Base-by-base conservation (phyloP, 139 green algal species). In the Chlorella sp. region DNA sequence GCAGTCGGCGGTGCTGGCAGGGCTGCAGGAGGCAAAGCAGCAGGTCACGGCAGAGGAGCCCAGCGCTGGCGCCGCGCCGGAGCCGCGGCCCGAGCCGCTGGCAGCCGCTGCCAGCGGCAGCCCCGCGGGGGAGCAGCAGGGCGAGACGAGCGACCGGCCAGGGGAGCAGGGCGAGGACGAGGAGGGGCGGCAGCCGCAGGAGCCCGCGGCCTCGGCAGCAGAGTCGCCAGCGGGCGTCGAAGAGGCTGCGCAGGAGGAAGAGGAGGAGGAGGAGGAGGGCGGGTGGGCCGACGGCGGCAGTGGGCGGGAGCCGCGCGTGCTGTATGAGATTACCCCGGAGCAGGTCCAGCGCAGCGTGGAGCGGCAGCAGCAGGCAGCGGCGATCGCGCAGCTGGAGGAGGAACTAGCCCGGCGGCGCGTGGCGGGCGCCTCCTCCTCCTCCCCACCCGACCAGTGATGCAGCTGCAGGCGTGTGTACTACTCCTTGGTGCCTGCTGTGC, bases 301-400 rank as follows among this genome's bases (percentile, higher is more conserved):
- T n/a, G 27, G 33, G 64, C 65, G 40, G 63, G 45, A 51, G 70
- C 70, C 41, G 19, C 58, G 46, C 33, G 36, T 71, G 29, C 41
- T 79, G 60, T 83, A 79, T 83, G 77, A 78, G 50, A 83, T 83
- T 8, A 53, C 43, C 15, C 61, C 53, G 8, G 71, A 79, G 35
- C 64, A 83, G 42, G 79, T 83, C 53, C 61, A 79, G 41, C 59
- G 53, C 50, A 77, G 77, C 59, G 58, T n/a, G 36, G 23, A 71
- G 43, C 25, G 58, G 36, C 69, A 53, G 5, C 27, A 67, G 69
- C 11, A 64, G 55, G 41, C 62, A 50, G 74, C 38, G 40, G 33
- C 36, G 55, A n/a, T 27, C 27, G 23, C 43, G 25, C 63, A 51
- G 72, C 46, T 60, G 48, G 46, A 59, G 50, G 25, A 43, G 38